These are phyloP conservation scores for Acacia concinna DNA, from an alignment of 331 rosid species.

Conservation along the genomic window DNA sequence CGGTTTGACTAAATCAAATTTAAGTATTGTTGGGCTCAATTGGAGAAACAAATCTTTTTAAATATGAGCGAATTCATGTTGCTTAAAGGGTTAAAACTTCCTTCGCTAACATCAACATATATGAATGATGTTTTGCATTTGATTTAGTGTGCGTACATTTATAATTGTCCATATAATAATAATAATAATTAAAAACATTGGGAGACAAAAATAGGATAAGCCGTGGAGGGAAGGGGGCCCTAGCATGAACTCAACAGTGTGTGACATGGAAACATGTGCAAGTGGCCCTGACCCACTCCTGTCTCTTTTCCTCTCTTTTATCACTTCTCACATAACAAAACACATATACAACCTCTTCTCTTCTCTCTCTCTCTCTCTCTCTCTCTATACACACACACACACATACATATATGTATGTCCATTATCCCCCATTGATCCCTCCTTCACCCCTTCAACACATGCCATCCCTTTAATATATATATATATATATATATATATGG, in stretches of 20 bases:
- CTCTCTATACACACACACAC: background rate
- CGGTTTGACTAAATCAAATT: no score
- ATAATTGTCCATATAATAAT: no score
- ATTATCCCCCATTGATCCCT: conserved; percentile 48
- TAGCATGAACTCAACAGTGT: conserved; percentile 2
- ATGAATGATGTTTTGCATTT: no score
- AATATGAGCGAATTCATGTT: no score
- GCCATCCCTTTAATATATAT: conserved; percentile 24
- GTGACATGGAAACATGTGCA: conserved; percentile 43
- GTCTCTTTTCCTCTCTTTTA: conserved; percentile 37
- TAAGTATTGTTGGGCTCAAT: no score
- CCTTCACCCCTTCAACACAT: conserved; percentile 33
- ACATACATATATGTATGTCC: conserved; percentile 21
- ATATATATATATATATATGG: background rate
- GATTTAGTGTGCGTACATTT: background rate
- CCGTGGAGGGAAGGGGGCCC: background rate
- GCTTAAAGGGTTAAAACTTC: no score
- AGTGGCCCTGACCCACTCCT: conserved; percentile 59
- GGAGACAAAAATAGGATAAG: background rate
- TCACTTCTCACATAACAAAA: conserved; percentile 70
- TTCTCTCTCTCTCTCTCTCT: conserved; percentile 4
- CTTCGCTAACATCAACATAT: no score
- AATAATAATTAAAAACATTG: no score
- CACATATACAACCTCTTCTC: conserved; percentile 24
- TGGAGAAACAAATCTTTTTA: no score